Base-by-base conservation (phyloP, 805 yeast species). In the Kuraishia piskuri region DNA sequence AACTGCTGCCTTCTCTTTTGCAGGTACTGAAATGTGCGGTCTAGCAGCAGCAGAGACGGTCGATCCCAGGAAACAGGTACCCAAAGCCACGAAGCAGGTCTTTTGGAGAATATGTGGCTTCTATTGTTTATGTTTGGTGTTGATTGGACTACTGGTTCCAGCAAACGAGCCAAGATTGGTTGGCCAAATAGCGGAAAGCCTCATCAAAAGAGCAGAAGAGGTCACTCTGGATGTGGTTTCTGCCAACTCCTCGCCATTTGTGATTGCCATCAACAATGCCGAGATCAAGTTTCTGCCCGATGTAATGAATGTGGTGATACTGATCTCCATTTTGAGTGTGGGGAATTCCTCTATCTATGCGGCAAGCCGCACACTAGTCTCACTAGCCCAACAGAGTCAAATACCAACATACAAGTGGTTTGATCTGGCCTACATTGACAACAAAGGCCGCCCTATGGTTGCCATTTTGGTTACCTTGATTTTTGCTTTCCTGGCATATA, bases 341-440 rank as follows among this genome's bases (percentile, higher is more conserved):
- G 84, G 83, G 22, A 79, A 79, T 50, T 75, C 83, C 4, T 77
- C 82, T 0, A 80, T 79, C n/a, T 80, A 74, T 61, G 84, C 82
- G 9, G 73, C 80, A 25, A 77, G 83, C 6, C 72, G 84, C 68
- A 76, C 80, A 24, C 62, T 78, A 51, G 75, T 76, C 31, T 71
- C 80, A 0, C 67, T 78, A 50, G 72, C 80, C 9, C 68, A 72
- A 22, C 70, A 73, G 26, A 76, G 76, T 22, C 66, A 71, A 57
- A 80, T 80, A 19, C 82, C 82, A 51, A 59, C 60, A 22, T 44
- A 49, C 22, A 52, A 56, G 12, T 53, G 52, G 21, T 67, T 68
- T 51, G 55, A 66, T 54, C 63, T 72, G 22, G 74, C 72, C 31
- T 77, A 76, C 60, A 70, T 78, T 54, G 83, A 79, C 60, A 71